Evolutionary conservation across 805 yeast genomes (phyloP), one percentile per base, ranked within the genome.

Genomic region (Hanseniaspora guilliermondii): DNA sequence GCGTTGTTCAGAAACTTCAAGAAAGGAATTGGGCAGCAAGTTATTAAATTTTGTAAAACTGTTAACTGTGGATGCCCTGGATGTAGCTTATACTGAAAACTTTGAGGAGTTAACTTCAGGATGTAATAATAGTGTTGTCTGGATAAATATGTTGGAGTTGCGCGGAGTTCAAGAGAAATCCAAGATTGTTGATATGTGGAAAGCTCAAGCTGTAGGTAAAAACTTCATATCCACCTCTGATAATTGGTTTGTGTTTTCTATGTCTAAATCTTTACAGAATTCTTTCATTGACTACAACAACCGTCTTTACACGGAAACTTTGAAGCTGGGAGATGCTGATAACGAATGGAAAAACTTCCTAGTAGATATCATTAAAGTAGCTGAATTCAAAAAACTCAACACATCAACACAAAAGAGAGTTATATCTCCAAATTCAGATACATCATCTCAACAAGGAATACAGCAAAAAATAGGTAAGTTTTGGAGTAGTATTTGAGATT

Each of bases 11-110:
- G 53, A 49, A 25, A 41, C 53, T 12, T 11, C 38, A 11, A 17
- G 12, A 24, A 49, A 17, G 21, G 47, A 41, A 25, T n/a, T 49
- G 3, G 41, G 38, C 1, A 25, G 35, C 21, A 49, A 42, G 4
- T 6, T 49, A 11, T 14, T 25, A 2, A 49, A 42, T 16, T 49
- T 49, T 27, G 21, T 49, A 35, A 16, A 41, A 2, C 11, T 49
- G 6, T 25, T 49, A 21, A 35, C 1, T 24, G 6, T 17, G 9
- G 47, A 49, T 24, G 16, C 22, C 6, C 9, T 44, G 17, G 47
- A 44, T 2, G 19, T 6, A n/a, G 70, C 76, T 22, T 73, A 72
- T 30, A 66, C 62, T 41, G 71, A 67, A 30, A 63, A 62, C 4
- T 70, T 71, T 48, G 66, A 67, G 5, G 59, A 64, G 19, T 54